These are phyloP conservation scores for Apium graveolens DNA, from an alignment of 129 eudicot species.

Conservation along the genomic window DNA sequence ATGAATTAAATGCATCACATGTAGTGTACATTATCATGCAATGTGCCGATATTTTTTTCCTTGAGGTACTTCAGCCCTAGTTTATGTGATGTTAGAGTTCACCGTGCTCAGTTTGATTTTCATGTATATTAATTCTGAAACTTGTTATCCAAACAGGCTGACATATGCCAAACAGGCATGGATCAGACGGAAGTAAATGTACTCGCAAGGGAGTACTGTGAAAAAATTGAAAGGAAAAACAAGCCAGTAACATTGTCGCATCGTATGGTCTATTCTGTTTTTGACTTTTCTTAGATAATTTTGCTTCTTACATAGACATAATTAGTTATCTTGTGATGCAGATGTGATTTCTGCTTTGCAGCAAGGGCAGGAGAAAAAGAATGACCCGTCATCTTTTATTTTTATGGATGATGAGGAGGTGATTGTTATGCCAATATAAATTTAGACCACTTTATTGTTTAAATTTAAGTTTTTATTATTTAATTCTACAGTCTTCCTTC, in stretches of 20 bases:
- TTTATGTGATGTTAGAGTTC: neutral
- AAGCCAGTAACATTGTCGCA: constrained; percentile 70
- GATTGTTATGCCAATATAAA: neutral
- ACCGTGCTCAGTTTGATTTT: too few relatives aligned
- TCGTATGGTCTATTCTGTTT: constrained; percentile 24
- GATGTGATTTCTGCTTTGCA: constrained; percentile 69
- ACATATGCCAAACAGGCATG: constrained; percentile 68
- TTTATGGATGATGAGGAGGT: constrained; percentile 98
- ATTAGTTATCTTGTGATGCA: constrained; percentile 18
- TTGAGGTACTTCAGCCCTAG: constrained; percentile 28
- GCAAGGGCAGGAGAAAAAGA: constrained; percentile 80
- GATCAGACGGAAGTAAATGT: constrained; percentile 64
- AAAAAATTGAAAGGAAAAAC: constrained; percentile 50
- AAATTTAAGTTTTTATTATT: neutral
- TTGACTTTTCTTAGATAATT: neutral
- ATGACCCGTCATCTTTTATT: constrained; percentile 60
- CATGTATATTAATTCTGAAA: neutral
- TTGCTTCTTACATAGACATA: neutral
- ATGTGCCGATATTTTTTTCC: constrained; percentile 53
- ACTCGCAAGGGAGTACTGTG: constrained; percentile 72
- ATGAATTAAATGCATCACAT: constrained; percentile 45
- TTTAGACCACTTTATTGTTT: neutral
- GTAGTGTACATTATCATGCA: constrained; percentile 51
- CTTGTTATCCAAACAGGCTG: constrained; percentile 43
- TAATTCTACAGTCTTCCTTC: neutral